These are phyloP conservation scores for Glycyrrhiza uralensis DNA, from an alignment of 306 rosid species.

Conservation along the genomic window DNA sequence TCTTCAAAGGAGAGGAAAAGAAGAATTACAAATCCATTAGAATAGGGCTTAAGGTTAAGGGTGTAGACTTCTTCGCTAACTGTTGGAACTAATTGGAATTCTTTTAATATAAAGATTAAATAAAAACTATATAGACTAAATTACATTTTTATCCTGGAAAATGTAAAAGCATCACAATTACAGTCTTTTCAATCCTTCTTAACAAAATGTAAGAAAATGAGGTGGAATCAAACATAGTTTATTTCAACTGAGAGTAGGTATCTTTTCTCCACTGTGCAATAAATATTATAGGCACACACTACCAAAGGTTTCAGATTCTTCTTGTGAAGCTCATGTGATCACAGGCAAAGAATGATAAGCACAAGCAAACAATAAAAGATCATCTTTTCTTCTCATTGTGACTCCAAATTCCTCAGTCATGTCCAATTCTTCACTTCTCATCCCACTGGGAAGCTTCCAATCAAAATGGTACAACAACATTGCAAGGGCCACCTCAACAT, in stretches of 20 bases:
- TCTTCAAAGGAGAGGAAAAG: too few species aligned
- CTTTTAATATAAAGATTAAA: not conserved
- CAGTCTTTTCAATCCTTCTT: not conserved
- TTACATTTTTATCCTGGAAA: not conserved
- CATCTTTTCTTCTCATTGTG: slow-evolving; percentile 16
- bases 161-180: not conserved
- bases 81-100: not conserved
- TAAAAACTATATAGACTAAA: not conserved
- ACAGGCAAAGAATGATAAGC: not conserved
- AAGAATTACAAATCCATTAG: too few species aligned
- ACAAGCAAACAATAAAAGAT: not conserved
- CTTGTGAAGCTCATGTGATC: not conserved
- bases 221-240: not conserved
- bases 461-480: slow-evolving; percentile 27
- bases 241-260: not conserved
- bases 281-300: not conserved
- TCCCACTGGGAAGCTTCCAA: slow-evolving; percentile 28
- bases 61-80: too few species aligned
- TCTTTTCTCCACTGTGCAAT: not conserved
- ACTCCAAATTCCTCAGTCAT: slow-evolving; percentile 30
- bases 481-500: slow-evolving; percentile 14
- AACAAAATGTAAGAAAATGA: not conserved
- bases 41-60: too few species aligned
- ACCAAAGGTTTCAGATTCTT: not conserved
- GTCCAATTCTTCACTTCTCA: slow-evolving; percentile 10